phyloP scores from a whole-genome alignment of 768 basidiomycete species.

The Russula sp. region DNA sequence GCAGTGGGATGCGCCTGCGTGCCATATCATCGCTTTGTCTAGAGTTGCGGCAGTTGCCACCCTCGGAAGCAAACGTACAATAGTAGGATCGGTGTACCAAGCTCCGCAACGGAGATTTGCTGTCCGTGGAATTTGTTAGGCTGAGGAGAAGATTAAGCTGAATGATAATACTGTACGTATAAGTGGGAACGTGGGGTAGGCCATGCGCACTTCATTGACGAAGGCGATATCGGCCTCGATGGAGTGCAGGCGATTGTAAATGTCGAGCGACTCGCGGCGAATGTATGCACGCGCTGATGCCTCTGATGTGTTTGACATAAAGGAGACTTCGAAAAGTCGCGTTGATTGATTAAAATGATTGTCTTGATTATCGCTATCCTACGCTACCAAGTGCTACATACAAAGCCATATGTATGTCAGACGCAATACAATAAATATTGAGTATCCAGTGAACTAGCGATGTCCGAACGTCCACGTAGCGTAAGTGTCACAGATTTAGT shows the following conservation, averaged over 20 bases:
- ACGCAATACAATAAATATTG: not conserved
- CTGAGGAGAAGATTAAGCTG: not conserved
- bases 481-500: not conserved
- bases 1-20: conserved; percentile 27
- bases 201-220: conserved; percentile 47
- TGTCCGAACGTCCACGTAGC: not conserved
- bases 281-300: conserved; percentile 42
- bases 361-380: not conserved
- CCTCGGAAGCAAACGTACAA: conserved; percentile 37
- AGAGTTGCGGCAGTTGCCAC: conserved; percentile 3
- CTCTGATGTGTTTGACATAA: not conserved
- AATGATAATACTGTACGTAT: conserved; percentile 41
- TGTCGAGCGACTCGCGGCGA: conserved; percentile 64
- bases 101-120: conserved; percentile 92
- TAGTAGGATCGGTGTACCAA: conserved; percentile 80
- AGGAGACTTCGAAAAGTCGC: not conserved
- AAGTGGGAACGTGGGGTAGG: conserved; percentile 47
- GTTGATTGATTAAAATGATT: not conserved
- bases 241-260: conserved; percentile 86
- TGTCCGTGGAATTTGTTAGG: conserved; percentile 28
- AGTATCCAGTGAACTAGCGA: not conserved
- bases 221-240: conserved; percentile 73
- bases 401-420: not conserved
- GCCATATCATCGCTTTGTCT: conserved; percentile 23
- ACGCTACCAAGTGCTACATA: not conserved